These are phyloP conservation scores for Metarhizium robertsii DNA, from an alignment of 2,329 filamentous ascomycete genomes.

Conservation along the genomic window DNA sequence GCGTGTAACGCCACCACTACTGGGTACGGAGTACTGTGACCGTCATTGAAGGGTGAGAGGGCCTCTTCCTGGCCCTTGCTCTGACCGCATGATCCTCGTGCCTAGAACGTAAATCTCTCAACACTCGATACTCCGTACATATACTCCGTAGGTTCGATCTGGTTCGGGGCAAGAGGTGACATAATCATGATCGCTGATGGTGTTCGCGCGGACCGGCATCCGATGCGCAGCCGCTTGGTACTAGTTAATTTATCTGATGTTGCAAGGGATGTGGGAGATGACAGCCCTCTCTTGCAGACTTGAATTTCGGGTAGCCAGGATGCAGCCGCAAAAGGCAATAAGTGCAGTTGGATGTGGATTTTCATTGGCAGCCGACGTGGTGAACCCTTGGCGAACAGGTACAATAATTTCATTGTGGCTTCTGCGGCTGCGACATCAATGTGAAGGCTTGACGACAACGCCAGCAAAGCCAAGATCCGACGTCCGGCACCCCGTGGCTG, in stretches of 20 bases:
- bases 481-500: neutral
- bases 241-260: neutral
- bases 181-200: neutral
- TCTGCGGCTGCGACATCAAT: neutral
- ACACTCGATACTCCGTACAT: neutral
- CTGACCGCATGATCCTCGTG: neutral
- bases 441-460: neutral
- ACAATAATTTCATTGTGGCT: neutral
- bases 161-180: neutral
- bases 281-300: neutral
- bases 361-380: neutral
- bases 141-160: neutral
- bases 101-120: neutral
- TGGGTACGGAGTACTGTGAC: neutral
- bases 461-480: neutral
- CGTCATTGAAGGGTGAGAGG: neutral
- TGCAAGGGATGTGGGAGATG: neutral
- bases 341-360: neutral
- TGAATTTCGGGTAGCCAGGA: neutral
- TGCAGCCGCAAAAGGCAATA: neutral
- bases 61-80: neutral
- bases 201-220: neutral
- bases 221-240: neutral
- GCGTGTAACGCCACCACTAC: neutral
- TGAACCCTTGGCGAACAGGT: neutral